Conservation (phyloP, 2,329 filamentous ascomycete genomes). For the Neonectria faginata region DNA sequence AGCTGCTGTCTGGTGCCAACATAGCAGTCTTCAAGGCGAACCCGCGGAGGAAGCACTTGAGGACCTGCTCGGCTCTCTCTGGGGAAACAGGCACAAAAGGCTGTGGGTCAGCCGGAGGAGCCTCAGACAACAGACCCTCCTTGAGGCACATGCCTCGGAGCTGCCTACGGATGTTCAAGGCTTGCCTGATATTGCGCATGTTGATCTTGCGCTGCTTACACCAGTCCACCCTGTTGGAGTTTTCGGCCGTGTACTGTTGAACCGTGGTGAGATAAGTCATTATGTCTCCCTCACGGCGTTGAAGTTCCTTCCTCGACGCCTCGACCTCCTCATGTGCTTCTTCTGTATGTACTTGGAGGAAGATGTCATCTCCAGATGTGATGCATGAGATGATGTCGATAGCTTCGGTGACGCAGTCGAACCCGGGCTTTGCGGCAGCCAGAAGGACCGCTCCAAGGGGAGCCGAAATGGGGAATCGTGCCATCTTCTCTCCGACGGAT, state of each 20-base stretch:
- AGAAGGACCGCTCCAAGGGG: conserved; percentile 85
- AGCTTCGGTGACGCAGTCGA: conserved; percentile 80
- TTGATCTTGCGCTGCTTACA: conserved; percentile 69
- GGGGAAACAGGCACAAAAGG: conserved; percentile 67
- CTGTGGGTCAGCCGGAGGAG: conserved; percentile 64
- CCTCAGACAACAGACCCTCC: conserved; percentile 61
- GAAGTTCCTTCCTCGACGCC: conserved; percentile 66
- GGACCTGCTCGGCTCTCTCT: conserved; percentile 64
- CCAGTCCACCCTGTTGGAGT: conserved; percentile 66
- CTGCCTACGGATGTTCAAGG: conserved; percentile 71
- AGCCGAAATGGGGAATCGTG: conserved; percentile 84
- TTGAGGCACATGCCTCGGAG: conserved; percentile 67
- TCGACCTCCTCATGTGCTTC: conserved; percentile 67
- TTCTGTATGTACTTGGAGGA: conserved; percentile 69
- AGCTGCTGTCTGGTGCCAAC: conserved; percentile 70
- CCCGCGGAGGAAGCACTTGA: conserved; percentile 72
- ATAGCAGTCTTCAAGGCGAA: conserved; percentile 72
- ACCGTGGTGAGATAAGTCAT: conserved; percentile 73
- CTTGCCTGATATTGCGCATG: conserved; percentile 70
- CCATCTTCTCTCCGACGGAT: conserved; percentile 78
- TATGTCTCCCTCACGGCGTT: conserved; percentile 73
- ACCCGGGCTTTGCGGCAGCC: conserved; percentile 77
- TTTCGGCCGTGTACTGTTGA: conserved; percentile 70
- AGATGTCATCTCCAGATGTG: conserved; percentile 72
- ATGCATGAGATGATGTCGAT: conserved; percentile 84